These are phyloP conservation scores for Fusarium mangiferae DNA, from an alignment of 2,329 filamentous ascomycete genomes.

Conservation along the genomic window DNA sequence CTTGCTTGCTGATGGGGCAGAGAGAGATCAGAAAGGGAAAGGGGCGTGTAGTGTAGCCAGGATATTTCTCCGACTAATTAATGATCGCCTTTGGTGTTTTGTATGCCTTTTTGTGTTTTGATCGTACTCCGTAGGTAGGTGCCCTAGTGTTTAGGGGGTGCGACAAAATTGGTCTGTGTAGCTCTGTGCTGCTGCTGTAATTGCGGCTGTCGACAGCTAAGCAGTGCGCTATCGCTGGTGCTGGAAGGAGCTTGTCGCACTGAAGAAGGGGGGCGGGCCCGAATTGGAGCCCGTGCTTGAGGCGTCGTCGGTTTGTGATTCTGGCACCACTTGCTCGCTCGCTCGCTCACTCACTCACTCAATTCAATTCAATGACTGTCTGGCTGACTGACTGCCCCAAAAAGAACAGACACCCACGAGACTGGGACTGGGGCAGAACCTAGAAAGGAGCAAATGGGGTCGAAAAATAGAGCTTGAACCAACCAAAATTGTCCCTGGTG, in stretches of 20 bases:
- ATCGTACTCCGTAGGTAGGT: not conserved
- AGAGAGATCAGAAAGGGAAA: slow-evolving; percentile 12
- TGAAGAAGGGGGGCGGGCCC: slow-evolving; percentile 3
- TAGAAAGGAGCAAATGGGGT: slow-evolving; percentile 27
- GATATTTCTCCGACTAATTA: slow-evolving; percentile 41
- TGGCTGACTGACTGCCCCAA: not conserved
- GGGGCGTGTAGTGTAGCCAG: slow-evolving; percentile 23
- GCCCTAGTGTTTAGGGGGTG: slow-evolving; percentile 2
- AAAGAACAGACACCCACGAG: not conserved
- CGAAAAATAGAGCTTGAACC: slow-evolving; percentile 18
- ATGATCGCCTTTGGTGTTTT: slow-evolving; percentile 33
- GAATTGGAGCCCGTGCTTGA: slow-evolving; percentile 5
- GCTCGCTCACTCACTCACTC: not conserved
- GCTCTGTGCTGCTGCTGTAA: slow-evolving; percentile 1
- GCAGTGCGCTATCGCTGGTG: not conserved
- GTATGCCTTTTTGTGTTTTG: slow-evolving; percentile 12
- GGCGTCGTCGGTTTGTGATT: not conserved
- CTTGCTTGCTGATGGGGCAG: slow-evolving; percentile 4
- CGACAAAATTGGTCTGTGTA: not conserved
- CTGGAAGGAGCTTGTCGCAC: slow-evolving; percentile 13
- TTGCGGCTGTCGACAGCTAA: not conserved
- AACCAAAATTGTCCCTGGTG: slow-evolving; percentile 8
- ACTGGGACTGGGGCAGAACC: slow-evolving; percentile 14
- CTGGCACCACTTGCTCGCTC: slow-evolving; percentile 13
- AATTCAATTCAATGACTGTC: not conserved